Percentiles rank a stretch among this genome's conserved stretches.
Conservation (phyloP, 2,329 filamentous ascomycete genomes). For the Fusarium dimerum region DNA sequence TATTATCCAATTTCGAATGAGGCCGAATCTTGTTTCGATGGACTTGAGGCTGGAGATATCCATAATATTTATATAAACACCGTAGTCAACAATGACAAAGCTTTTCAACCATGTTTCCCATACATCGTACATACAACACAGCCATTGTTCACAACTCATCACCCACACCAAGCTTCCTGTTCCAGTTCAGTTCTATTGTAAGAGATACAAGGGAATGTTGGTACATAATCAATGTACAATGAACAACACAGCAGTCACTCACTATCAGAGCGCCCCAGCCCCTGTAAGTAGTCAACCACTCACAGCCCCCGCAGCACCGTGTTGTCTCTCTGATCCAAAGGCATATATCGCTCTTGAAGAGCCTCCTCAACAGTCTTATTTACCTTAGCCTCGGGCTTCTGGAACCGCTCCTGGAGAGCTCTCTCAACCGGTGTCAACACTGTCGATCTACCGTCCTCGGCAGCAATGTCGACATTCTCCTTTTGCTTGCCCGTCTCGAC, state of each 20-base stretch:
- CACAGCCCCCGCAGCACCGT: conserved; percentile 44
- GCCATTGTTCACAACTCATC: conserved; percentile 4
- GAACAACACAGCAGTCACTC: conserved; percentile 15
- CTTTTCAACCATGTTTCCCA: background rate
- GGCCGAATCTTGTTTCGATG: too few relatives aligned
- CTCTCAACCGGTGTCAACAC: conserved; percentile 44
- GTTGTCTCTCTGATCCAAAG: conserved; percentile 48
- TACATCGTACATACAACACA: conserved; percentile 5
- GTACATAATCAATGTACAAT: conserved; percentile 33
- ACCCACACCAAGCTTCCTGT: conserved; percentile 18
- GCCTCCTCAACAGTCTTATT: conserved; percentile 54
- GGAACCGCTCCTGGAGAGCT: conserved; percentile 54
- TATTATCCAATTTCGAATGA: too few relatives aligned
- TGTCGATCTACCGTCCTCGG: conserved; percentile 36
- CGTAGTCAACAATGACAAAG: too few relatives aligned
- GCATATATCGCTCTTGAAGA: conserved; percentile 56
- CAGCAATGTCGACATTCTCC: conserved; percentile 36
- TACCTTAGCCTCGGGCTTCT: conserved; percentile 40
- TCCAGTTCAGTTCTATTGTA: conserved; percentile 26
- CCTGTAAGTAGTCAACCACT: conserved; percentile 10
- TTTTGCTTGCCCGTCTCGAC: conserved; percentile 36
- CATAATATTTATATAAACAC: conserved; percentile 3
- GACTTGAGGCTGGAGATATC: background rate
- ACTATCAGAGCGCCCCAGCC: conserved; percentile 11
- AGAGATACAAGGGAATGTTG: conserved; percentile 29